Evolutionary conservation across 164 flowering plant species (phyloP), one percentile per base, ranked within the genome.

Genomic region (Aristolochia fimbriata): DNA sequence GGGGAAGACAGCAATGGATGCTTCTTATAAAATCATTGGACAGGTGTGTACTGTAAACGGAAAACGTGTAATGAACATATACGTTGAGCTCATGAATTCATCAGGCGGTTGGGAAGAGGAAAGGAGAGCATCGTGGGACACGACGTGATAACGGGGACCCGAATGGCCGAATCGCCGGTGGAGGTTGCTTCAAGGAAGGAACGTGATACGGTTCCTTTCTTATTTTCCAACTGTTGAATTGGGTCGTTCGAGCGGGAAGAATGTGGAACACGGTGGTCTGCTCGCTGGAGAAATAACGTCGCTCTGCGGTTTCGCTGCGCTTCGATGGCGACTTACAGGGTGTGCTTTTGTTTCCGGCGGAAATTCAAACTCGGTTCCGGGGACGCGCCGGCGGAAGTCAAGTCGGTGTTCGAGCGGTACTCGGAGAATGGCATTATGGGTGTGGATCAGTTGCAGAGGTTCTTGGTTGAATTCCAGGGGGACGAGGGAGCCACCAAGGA

Each of bases 261-360:
- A 16, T 20, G 52, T 20, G 27, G 4, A 27, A 27, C 30, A 4
- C 23, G 12, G 27, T 21, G 7, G 30, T 6, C 23, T 53, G 30
- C 15, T 24, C 24, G 23, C 14, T 24, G 16, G 30, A 21, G 7
- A 53, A 53, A 53, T 21, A 21, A 9, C 8, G 15, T 21, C 6
- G 22, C 6, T 6, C 14, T n/a, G 1, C 4, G 45, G 1, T 31
- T 56, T 56, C 21, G 16, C 33, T 24, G 27, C 24, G 57, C 21
- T 24, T 56, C 45, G 19, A 83, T 78, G 63, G 88, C 82, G 71
- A 82, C 85, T 6, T 92, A 82, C 81, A 76, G 64, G 51, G 86
- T 87, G 1, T 87, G 98, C 71, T 85, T 80, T 72, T 92, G 91
- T 65, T 92, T 87, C 73, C 78, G 83, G 49, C 74, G 98, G 45